Conservation (phyloP, 78 protist genomes). For the Neovahlkampfia damariscottae region DNA sequence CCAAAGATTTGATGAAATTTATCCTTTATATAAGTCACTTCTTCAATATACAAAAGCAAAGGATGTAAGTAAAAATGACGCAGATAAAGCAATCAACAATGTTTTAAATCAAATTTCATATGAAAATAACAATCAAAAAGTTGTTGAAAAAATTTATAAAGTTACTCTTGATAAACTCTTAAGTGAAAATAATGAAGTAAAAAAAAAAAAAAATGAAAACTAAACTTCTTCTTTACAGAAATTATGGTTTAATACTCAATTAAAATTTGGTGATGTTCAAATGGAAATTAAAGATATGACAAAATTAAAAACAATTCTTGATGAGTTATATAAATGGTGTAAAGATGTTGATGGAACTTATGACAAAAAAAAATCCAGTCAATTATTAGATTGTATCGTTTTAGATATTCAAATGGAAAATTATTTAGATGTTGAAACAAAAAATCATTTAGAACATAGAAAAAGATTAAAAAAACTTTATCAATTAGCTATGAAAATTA, state of each 20-base stretch:
- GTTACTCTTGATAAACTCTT: not conserved
- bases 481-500: conserved; percentile 59
- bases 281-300: conserved; percentile 36
- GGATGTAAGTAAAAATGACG: conserved; percentile 59
- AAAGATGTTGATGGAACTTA: conserved; percentile 37
- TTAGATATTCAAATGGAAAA: conserved; percentile 90
- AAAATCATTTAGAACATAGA: too few species aligned
- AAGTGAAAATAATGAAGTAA: not conserved
- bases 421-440: too few species aligned
- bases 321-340: conserved; percentile 34
- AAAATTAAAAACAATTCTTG: conserved; percentile 5
- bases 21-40: not conserved
- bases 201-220: not conserved
- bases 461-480: too few species aligned
- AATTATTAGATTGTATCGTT: conserved; percentile 84
- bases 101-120: conserved; percentile 47
- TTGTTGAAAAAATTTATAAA: conserved; percentile 1
- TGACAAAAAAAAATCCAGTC: conserved; percentile 55
- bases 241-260: conserved; percentile 69
- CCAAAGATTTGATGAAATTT: not conserved
- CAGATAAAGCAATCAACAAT: conserved; percentile 52
- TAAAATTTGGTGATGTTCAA: conserved; percentile 46
- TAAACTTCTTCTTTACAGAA: conserved; percentile 8
- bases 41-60: not conserved
- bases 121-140: not conserved